Percentiles rank a stretch among this genome's conserved stretches.
phyloP scores from a whole-genome alignment of 768 basidiomycete species.

The Trametes sanguinea region DNA sequence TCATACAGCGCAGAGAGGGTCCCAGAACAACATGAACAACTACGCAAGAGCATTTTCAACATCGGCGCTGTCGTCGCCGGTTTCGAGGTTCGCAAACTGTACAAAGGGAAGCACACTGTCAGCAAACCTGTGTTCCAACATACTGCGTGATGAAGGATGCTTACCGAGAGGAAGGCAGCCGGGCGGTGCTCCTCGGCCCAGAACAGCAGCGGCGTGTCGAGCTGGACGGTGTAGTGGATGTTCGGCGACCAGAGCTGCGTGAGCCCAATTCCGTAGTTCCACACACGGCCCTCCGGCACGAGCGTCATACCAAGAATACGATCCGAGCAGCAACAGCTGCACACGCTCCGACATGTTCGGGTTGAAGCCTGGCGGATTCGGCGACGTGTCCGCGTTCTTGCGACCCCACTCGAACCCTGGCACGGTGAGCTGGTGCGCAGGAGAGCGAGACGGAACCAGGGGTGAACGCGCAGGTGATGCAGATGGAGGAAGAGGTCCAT shows the following conservation, averaged over 20 bases:
- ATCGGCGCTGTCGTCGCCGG: constrained; percentile 91
- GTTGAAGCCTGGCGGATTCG: constrained; percentile 91
- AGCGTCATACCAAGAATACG: constrained; percentile 95
- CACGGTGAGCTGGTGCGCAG: constrained; percentile 87
- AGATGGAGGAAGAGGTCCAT: constrained; percentile 92
- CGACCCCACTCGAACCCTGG: constrained; percentile 98
- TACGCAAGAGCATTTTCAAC: constrained; percentile 94
- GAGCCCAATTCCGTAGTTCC: constrained; percentile 96
- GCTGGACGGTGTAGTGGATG: constrained; percentile 76
- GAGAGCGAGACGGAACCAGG: constrained; percentile 97
- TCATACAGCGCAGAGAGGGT: constrained; percentile 14
- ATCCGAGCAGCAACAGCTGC: constrained; percentile 89
- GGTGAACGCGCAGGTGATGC: constrained; percentile 93
- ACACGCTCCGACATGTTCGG: constrained; percentile 99
- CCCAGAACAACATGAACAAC: constrained; percentile 29
- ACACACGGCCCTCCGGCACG: constrained; percentile 90
- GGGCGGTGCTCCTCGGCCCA: constrained; percentile 97
- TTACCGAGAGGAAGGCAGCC: constrained; percentile 87
- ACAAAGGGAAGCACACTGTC: background rate
- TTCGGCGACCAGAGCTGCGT: constrained; percentile 89
- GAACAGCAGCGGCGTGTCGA: constrained; percentile 93
- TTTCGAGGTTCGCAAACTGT: constrained; percentile 88
- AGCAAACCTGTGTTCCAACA: constrained; percentile 19
- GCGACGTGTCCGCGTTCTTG: constrained; percentile 85
- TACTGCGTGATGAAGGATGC: constrained; percentile 27